Evolutionary conservation across 148 eudicot species (phyloP).

Genomic region (Drosera capensis): DNA sequence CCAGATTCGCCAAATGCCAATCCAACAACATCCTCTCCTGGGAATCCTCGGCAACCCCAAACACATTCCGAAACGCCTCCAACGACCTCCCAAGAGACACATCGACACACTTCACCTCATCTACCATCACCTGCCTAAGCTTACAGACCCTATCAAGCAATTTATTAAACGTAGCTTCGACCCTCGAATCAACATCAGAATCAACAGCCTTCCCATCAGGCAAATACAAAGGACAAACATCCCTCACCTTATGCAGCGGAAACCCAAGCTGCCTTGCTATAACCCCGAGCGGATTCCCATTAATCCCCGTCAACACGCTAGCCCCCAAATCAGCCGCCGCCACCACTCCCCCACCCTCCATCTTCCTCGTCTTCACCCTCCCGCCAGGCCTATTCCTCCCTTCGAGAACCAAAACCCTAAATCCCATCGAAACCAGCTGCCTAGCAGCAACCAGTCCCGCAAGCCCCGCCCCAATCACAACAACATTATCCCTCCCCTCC

Average conservation of each 20-base stretch:
- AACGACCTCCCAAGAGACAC: slow-evolving; percentile 70
- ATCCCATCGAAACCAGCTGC: slow-evolving; percentile 64
- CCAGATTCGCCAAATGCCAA: slow-evolving; percentile 95
- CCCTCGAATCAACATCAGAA: slow-evolving; percentile 55
- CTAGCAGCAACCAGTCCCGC: slow-evolving; percentile 72
- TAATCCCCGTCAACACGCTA: slow-evolving; percentile 85
- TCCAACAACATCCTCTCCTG: slow-evolving; percentile 75
- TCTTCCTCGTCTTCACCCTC: slow-evolving; percentile 53
- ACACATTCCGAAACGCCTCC: slow-evolving; percentile 69
- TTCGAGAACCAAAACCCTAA: slow-evolving; percentile 67
- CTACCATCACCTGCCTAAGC: slow-evolving; percentile 83
- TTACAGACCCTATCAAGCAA: slow-evolving; percentile 93
- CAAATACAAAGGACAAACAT: slow-evolving; percentile 77
- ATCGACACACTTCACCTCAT: slow-evolving; percentile 66
- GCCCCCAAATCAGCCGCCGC: slow-evolving; percentile 94
- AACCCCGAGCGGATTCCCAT: slow-evolving; percentile 90
- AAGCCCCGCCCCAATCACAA: slow-evolving; percentile 69
- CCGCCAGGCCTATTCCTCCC: slow-evolving; percentile 76
- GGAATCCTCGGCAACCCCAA: slow-evolving; percentile 58
- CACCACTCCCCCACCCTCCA: slow-evolving; percentile 27
- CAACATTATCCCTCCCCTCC: slow-evolving; percentile 22
- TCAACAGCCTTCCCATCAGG: slow-evolving; percentile 74
- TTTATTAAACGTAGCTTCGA: slow-evolving; percentile 71
- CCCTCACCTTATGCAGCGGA: slow-evolving; percentile 94
- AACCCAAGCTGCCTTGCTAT: slow-evolving; percentile 71